A percentile compares a stretch with the other conserved stretches of the same genome.
Evolutionary conservation across 345 rosid species (phyloP).

Genomic region (Clarkia xantiana): DNA sequence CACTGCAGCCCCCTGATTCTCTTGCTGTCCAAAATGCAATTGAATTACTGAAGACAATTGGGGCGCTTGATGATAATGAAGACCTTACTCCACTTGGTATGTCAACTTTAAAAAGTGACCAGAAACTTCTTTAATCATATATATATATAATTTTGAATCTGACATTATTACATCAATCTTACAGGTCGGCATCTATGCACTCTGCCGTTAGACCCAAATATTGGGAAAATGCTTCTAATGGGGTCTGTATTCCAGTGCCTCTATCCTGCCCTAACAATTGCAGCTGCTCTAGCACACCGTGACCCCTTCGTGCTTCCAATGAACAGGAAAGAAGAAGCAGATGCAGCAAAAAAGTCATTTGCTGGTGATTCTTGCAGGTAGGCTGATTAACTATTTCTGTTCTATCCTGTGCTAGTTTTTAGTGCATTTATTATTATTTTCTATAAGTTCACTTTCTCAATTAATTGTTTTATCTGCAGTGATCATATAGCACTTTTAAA

Average conservation of each 20-base stretch:
- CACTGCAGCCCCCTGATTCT: constrained; percentile 89
- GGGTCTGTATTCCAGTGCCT: constrained; percentile 91
- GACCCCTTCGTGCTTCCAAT: constrained; percentile 87
- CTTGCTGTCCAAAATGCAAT: constrained; percentile 93
- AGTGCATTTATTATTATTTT: not conserved
- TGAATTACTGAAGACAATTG: constrained; percentile 85
- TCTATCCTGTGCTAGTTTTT: not conserved
- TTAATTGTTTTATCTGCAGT: constrained; percentile 28
- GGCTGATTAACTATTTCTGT: constrained; percentile 2
- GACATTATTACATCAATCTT: constrained; percentile 7
- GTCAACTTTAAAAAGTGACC: not conserved
- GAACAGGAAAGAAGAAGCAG: constrained; percentile 70
- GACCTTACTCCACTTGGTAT: constrained; percentile 90
- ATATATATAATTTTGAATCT: not conserved
- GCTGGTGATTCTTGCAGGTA: constrained; percentile 98
- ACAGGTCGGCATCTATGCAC: constrained; percentile 79
- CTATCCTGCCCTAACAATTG: constrained; percentile 88
- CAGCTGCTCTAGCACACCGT: constrained; percentile 85
- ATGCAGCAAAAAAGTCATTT: constrained; percentile 75
- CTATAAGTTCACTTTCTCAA: not conserved
- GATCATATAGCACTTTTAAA: constrained; percentile 93
- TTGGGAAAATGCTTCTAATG: constrained; percentile 94
- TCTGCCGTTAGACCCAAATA: constrained; percentile 77
- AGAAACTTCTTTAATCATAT: not conserved
- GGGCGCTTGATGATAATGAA: constrained; percentile 76